A percentile compares a stretch with the other conserved stretches of the same genome.
Evolutionary conservation across 352 stramenopile genomes (phyloP).

Genomic region (Phytophthora europaea): DNA sequence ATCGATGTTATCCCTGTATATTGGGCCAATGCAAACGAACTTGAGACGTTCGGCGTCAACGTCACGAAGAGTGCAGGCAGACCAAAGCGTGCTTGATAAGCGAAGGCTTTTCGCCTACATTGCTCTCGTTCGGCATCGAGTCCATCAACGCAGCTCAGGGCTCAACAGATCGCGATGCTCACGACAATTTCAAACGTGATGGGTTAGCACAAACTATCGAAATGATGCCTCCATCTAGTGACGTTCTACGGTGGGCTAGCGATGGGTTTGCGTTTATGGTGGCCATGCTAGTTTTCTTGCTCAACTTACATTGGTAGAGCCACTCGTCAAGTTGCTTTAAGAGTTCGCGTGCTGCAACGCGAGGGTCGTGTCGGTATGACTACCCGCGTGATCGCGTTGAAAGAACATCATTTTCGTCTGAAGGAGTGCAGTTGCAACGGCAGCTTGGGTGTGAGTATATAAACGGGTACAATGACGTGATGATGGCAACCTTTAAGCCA

Average conservation of each 20-base stretch:
- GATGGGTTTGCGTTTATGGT: not conserved
- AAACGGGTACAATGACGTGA: not conserved
- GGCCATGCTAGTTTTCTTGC: not conserved
- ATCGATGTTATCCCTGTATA: not conserved
- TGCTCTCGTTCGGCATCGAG: not conserved
- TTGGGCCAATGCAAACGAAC: not conserved
- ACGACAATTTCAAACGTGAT: not conserved
- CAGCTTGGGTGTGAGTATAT: not conserved
- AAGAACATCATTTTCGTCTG: not conserved
- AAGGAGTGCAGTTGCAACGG: not conserved
- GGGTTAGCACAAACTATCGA: not conserved
- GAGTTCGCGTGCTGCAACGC: not conserved
- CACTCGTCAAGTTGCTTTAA: not conserved
- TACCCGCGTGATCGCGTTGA: not conserved
- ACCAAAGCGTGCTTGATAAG: not conserved
- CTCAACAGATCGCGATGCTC: not conserved
- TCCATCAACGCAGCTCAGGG: not conserved
- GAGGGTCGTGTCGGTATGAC: not conserved
- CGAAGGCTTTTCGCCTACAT: not conserved
- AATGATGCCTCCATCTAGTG: not conserved
- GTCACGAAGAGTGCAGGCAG: not conserved
- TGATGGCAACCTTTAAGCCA: not conserved
- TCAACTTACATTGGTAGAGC: not conserved
- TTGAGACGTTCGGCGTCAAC: not conserved
- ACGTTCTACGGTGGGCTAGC: not conserved